Percentiles rank a stretch among this genome's conserved stretches.
Conservation (phyloP, 2,329 filamentous ascomycete species). For the Scytalidium sp. region DNA sequence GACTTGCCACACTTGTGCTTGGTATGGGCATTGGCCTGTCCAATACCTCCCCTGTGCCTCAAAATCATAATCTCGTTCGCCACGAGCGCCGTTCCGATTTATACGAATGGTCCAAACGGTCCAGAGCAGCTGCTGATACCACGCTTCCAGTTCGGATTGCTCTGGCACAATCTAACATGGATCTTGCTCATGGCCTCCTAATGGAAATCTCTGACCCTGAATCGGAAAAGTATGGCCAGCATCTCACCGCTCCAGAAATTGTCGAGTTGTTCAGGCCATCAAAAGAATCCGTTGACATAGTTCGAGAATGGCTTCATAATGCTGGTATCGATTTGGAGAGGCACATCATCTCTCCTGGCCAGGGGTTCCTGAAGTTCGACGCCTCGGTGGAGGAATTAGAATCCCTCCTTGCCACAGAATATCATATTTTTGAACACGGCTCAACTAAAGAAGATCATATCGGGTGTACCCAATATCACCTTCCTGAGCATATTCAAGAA, state of each 20-base stretch:
- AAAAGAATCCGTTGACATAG: constrained; percentile 4
- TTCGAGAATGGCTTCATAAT: constrained; percentile 10
- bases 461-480: constrained; percentile 38
- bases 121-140: constrained; percentile 1
- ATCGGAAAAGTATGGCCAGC: constrained; percentile 29
- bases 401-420: constrained; percentile 27
- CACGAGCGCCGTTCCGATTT: no score
- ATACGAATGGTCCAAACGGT: no score
- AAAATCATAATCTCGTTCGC: no score
- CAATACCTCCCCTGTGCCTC: no score
- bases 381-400: constrained; percentile 26
- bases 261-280: constrained; percentile 15
- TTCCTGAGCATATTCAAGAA: constrained; percentile 40
- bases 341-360: constrained; percentile 18
- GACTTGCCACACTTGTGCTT: no score
- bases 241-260: constrained; percentile 24
- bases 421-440: constrained; percentile 42
- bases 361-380: constrained; percentile 30
- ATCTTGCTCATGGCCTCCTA: constrained; percentile 23
- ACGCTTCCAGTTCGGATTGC: constrained; percentile 12
- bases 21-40: no score
- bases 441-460: constrained; percentile 31
- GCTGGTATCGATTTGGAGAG: constrained; percentile 11
- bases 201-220: constrained; percentile 29
- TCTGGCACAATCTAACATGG: constrained; percentile 18